Conservation (phyloP, 1,284 basidiomycete genomes). For the Melampsora abietis-canadensis region DNA sequence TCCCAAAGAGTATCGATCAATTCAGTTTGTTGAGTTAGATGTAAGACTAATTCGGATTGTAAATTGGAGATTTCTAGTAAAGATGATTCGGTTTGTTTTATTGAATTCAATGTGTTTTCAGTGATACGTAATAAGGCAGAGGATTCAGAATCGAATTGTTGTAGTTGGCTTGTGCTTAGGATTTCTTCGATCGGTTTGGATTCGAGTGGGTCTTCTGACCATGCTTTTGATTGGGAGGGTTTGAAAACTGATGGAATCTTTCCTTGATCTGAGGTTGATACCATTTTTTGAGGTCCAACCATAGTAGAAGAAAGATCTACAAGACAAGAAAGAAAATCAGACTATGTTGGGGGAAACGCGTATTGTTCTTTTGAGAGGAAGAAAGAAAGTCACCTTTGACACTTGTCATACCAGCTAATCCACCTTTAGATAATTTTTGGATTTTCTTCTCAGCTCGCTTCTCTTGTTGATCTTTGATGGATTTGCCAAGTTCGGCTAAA, state of each 20-base stretch:
- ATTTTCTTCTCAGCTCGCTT: conserved; percentile 75
- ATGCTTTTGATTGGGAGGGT: conserved; percentile 61
- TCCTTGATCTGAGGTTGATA: conserved; percentile 62
- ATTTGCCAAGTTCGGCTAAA: conserved; percentile 70
- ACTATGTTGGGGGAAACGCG: conserved; percentile 44
- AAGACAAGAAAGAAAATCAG: background rate
- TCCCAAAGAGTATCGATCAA: conserved; percentile 81
- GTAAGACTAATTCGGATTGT: conserved; percentile 79
- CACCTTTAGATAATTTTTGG: conserved; percentile 72
- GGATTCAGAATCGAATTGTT: conserved; percentile 85
- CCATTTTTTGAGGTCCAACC: conserved; percentile 31
- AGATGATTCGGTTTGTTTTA: conserved; percentile 81
- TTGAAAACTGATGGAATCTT: conserved; percentile 51
- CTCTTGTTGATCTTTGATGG: conserved; percentile 80
- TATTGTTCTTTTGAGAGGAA: no score
- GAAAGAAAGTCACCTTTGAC: conserved; percentile 34
- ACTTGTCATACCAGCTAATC: conserved; percentile 57
- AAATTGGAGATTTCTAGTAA: conserved; percentile 83
- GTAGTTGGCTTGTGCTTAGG: conserved; percentile 74
- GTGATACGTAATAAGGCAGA: conserved; percentile 74
- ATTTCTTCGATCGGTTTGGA: conserved; percentile 62
- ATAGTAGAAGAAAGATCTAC: background rate
- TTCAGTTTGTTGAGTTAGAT: conserved; percentile 82
- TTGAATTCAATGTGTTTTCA: conserved; percentile 75
- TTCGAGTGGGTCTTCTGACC: conserved; percentile 48